Percentiles rank a stretch among this genome's conserved stretches.
Conservation (phyloP, 345 rosid species). For the thale cress (Arabidopsis thaliana) region TAIR10.1 NC_003076.8:22239501-22240000, state of each 20-base stretch:
- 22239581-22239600: neutral
- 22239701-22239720: neutral
- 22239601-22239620: too few relatives aligned
- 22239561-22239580: neutral
- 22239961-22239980: neutral
- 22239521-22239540: neutral
- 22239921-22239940: constrained; percentile 77
- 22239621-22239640: neutral
- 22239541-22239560: neutral
- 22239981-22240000: constrained; percentile 70
- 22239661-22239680: neutral
- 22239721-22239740: neutral
- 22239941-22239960: constrained; percentile 30
- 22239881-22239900: constrained; percentile 60
- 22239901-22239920: constrained; percentile 57
- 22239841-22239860: constrained; percentile 75
- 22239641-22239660: neutral
- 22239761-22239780: constrained; percentile 63
- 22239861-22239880: constrained; percentile 52
- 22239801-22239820: constrained; percentile 51
- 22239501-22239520: neutral
- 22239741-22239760: constrained; percentile 52
- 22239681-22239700: neutral
- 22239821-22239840: constrained; percentile 61
- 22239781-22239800: constrained; percentile 62